Conservation (phyloP, 2,329 filamentous ascomycete genomes). For the Capronia americana region DNA sequence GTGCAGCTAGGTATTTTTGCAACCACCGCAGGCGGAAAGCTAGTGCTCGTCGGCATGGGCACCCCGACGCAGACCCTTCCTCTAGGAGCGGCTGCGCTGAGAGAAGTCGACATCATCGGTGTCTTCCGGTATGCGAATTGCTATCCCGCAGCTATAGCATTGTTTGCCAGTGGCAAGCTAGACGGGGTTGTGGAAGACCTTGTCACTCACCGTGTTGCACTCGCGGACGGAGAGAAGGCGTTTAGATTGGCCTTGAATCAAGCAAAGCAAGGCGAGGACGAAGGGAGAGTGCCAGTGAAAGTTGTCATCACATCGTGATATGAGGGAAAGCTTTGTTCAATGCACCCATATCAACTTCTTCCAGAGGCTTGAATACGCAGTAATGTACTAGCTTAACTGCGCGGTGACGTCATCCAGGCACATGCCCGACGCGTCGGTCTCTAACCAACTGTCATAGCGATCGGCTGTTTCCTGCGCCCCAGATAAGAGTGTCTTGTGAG, state of each 20-base stretch:
- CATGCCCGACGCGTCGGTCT: neutral
- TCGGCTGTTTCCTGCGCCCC: neutral
- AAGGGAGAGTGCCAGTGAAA: constrained; percentile 61
- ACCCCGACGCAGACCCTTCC: constrained; percentile 61
- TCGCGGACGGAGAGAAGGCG: constrained; percentile 58
- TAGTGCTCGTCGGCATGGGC: constrained; percentile 65
- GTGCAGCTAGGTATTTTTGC: constrained; percentile 55
- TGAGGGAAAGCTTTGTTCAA: neutral
- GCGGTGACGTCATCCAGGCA: neutral
- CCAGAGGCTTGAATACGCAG: neutral
- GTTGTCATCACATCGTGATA: constrained; percentile 50
- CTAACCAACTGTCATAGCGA: neutral
- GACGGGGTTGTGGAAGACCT: constrained; percentile 58
- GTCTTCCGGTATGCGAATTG: constrained; percentile 63
- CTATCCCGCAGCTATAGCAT: constrained; percentile 61
- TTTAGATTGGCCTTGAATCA: constrained; percentile 54
- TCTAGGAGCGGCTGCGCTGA: constrained; percentile 60
- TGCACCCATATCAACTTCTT: neutral
- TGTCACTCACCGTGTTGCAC: constrained; percentile 59
- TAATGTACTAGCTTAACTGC: neutral
- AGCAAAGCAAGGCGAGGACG: constrained; percentile 58
- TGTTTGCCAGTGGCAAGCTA: constrained; percentile 59
- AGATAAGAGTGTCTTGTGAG: neutral
- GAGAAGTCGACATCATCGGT: constrained; percentile 64
- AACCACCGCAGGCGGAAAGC: constrained; percentile 56